Conservation (phyloP, 345 rosid genomes). For the Anastatica hierochuntica region DNA sequence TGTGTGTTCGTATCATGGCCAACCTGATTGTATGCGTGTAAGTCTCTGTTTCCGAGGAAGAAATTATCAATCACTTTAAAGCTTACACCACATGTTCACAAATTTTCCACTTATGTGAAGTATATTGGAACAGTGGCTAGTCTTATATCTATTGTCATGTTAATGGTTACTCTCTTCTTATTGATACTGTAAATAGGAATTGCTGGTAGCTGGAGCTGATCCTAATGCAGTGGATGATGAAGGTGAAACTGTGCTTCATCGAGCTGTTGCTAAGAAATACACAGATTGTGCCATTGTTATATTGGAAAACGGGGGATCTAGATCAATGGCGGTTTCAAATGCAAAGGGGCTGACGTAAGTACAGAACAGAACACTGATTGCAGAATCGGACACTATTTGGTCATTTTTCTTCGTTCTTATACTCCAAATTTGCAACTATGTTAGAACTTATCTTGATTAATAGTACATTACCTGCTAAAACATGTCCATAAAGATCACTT, state of each 20-base stretch:
- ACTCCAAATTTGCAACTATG: not conserved
- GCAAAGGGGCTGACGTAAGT: conserved; percentile 78
- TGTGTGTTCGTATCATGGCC: conserved; percentile 98
- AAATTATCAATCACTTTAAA: too few species aligned
- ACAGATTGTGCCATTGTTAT: conserved; percentile 90
- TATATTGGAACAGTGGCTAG: not conserved
- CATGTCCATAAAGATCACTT: too few species aligned
- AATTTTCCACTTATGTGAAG: conserved; percentile 3
- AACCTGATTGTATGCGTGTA: conserved; percentile 98
- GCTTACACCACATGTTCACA: too few species aligned
- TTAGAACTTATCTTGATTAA: conserved; percentile 1
- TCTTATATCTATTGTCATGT: conserved; percentile 1
- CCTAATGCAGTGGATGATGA: conserved; percentile 98
- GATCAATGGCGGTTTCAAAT: conserved; percentile 75
- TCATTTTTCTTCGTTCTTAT: not conserved
- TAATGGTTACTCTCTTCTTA: conserved; percentile 1
- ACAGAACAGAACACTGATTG: conserved; percentile 4
- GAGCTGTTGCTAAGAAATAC: conserved; percentile 79
- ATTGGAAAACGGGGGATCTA: conserved; percentile 81
- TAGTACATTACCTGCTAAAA: not conserved
- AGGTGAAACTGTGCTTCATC: conserved; percentile 91
- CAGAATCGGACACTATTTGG: not conserved
- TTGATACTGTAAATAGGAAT: conserved; percentile 46
- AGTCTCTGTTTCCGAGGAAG: too few species aligned
- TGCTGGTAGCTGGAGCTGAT: conserved; percentile 94